Evolutionary conservation across 1,284 basidiomycete species (phyloP), one percentile per base, ranked within the genome.

Genomic region (Polyporus tsugae): DNA sequence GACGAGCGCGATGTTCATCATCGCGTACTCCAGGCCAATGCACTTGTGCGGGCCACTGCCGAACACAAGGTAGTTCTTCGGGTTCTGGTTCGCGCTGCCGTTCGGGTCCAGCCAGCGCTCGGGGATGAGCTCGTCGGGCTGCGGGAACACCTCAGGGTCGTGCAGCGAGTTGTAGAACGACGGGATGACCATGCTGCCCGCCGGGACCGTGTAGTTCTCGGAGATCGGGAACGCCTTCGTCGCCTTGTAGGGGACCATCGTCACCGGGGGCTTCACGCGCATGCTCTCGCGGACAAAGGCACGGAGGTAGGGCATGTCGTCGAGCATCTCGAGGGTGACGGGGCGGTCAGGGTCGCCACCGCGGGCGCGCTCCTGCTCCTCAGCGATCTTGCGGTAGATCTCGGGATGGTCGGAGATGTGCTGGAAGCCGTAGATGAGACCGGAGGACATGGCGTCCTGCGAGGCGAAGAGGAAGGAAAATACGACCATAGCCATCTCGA

Each of bases 401-500:
- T 97, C 93, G 4, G 97, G 97, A 76, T 94, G 87, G 81, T 99
- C 97, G 57, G 95, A 94, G 60, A 98, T 87, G 80, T 97, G 95
- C 83, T 99, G 98, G 90, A 99, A 97, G 57, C 91, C 91, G 81
- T 95, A 99, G 77, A 97, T 95, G 73, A 97, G 84, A 64, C 95
- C 95, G 70, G 91, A 94, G 78, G 94, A 95, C 97, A 99, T 99
- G 70, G 97, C 97, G 79, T 99, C 97, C 84, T 99, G 97, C 35
- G 93, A 95, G 10, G 98, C 97, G 77, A 99, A 99, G 68, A 99
- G 85, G 91, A 99, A 99, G 25, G 94, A 96, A 77, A 99, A 91
- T 52, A 98, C 82, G 73, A 98, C 96, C 92, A 98, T 95, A 39
- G 92, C 96, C 87, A 99, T 99, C 82, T 99, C 97, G 75, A 90